These are phyloP conservation scores for Tylopilus sp. DNA, from an alignment of 768 basidiomycete genomes.

Conservation along the genomic window DNA sequence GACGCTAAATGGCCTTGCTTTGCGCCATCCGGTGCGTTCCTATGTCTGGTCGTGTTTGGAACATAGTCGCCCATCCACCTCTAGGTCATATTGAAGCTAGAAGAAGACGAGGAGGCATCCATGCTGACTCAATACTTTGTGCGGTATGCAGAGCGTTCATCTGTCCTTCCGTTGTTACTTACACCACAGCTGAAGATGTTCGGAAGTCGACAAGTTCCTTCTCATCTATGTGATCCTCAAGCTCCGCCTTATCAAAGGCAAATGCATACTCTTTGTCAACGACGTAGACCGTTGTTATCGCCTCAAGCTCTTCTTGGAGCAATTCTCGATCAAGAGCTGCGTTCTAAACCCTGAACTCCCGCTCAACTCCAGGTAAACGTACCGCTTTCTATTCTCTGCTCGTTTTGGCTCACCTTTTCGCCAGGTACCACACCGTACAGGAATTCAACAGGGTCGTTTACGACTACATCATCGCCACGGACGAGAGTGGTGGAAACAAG, in stretches of 20 bases:
- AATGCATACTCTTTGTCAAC: conserved; percentile 96
- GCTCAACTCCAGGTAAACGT: conserved; percentile 80
- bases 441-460: conserved; percentile 99
- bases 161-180: not conserved
- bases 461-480: conserved; percentile 97
- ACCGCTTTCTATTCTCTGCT: not conserved
- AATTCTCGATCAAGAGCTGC: conserved; percentile 94
- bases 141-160: conserved; percentile 42
- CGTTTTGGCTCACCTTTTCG: not conserved
- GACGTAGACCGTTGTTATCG: conserved; percentile 93
- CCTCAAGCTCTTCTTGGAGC: conserved; percentile 95
- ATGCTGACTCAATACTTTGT: conserved; percentile 85
- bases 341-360: conserved; percentile 96
- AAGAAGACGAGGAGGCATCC: conserved; percentile 83
- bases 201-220: conserved; percentile 96
- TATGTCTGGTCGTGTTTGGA: not conserved
- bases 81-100: conserved; percentile 81
- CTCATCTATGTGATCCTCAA: conserved; percentile 95
- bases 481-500: conserved; percentile 73
- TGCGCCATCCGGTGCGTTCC: conserved; percentile 78
- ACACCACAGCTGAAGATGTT: conserved; percentile 49
- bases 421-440: conserved; percentile 92
- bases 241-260: conserved; percentile 91
- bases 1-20: conserved; percentile 78
- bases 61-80: not conserved